These are phyloP conservation scores for Metarhizium anisopliae DNA, from an alignment of 2,329 filamentous ascomycete species.

Conservation along the genomic window DNA sequence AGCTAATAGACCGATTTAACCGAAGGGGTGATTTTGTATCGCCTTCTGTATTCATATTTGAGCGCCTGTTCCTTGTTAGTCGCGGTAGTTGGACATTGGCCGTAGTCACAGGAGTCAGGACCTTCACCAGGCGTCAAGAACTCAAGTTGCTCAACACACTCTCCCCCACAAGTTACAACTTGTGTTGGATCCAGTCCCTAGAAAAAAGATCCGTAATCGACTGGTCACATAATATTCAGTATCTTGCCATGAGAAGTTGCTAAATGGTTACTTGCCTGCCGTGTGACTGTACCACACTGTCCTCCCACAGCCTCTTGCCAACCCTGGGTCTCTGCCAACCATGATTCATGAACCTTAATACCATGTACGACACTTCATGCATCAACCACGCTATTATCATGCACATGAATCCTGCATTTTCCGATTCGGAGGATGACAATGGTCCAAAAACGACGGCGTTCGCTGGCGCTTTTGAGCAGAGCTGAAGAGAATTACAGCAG, in stretches of 20 bases:
- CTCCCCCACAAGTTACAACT: neutral
- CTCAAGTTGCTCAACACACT: neutral
- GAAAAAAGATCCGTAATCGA: neutral
- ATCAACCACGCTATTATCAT: neutral
- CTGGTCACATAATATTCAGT: neutral
- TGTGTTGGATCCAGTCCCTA: neutral
- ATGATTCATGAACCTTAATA: neutral
- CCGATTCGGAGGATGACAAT: neutral
- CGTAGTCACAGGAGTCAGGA: neutral
- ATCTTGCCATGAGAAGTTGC: neutral
- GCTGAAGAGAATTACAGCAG: neutral
- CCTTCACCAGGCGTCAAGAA: neutral
- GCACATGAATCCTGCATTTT: neutral
- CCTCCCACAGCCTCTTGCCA: neutral
- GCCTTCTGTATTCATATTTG: neutral
- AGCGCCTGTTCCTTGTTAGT: neutral
- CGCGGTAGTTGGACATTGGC: neutral
- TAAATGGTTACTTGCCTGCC: neutral
- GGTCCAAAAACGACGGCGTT: neutral
- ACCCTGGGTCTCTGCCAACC: neutral
- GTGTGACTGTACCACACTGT: neutral
- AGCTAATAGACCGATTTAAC: neutral
- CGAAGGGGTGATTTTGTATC: no score
- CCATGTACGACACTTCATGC: constrained; percentile 1
- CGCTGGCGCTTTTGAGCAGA: neutral